A percentile compares a stretch with the other conserved stretches of the same genome.
These are phyloP conservation scores for Aspergillus incahuasiensis DNA, from an alignment of 495 filamentous ascomycete genomes.

Conservation along the genomic window DNA sequence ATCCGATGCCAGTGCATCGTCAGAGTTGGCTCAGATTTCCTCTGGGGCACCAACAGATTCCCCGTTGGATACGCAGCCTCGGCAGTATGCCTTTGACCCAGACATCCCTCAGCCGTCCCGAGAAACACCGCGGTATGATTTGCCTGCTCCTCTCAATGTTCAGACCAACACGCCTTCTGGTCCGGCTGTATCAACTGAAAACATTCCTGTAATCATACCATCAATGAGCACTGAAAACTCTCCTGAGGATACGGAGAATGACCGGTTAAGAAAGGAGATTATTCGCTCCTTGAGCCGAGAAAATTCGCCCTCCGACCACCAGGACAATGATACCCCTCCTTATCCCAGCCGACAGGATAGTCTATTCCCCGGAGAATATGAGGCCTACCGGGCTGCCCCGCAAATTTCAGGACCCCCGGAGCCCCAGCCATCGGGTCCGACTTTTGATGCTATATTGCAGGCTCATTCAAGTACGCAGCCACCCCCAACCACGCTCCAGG, in stretches of 20 bases:
- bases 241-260: slow-evolving; percentile 65
- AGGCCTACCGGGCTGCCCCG: slow-evolving; percentile 53
- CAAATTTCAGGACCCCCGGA: slow-evolving; percentile 12
- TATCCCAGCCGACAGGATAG: slow-evolving; percentile 37
- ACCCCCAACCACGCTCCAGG: slow-evolving; percentile 13
- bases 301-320: slow-evolving; percentile 32
- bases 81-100: not conserved
- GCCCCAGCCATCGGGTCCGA: slow-evolving; percentile 12
- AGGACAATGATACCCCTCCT: slow-evolving; percentile 21
- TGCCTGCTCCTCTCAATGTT: slow-evolving; percentile 37
- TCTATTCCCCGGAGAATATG: slow-evolving; percentile 54
- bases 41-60: slow-evolving; percentile 25
- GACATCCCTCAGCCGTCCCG: slow-evolving; percentile 15
- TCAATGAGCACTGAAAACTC: slow-evolving; percentile 53
- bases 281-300: slow-evolving; percentile 66
- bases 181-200: slow-evolving; percentile 8
- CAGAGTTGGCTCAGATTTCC: slow-evolving; percentile 43
- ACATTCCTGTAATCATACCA: slow-evolving; percentile 47
- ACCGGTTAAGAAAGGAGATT: slow-evolving; percentile 75
- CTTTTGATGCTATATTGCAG: slow-evolving; percentile 19
- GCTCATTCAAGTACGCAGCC: slow-evolving; percentile 18
- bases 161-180: slow-evolving; percentile 18
- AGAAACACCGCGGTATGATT: slow-evolving; percentile 36
- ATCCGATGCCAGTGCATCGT: slow-evolving; percentile 30
- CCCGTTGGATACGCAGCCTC: slow-evolving; percentile 10